A percentile compares a stretch with the other conserved stretches of the same genome.
Evolutionary conservation across 1,139 yeast species (phyloP).

Genomic region (Yamadazyma conglobata): DNA sequence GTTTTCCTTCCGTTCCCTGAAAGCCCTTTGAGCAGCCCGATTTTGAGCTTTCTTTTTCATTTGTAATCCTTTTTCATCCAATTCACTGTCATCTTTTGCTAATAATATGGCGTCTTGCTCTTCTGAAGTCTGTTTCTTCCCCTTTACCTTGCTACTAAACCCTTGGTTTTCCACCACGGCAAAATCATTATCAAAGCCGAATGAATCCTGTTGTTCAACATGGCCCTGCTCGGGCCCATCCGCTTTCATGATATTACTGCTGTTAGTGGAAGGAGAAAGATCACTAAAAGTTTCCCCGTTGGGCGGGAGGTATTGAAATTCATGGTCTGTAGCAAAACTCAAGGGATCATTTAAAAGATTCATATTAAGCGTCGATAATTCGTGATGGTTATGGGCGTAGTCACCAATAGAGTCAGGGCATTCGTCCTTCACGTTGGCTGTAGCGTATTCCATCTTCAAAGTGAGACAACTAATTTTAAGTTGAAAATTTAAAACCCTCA

Average conservation of each 20-base stretch:
- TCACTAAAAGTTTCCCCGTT: slow-evolving; percentile 15
- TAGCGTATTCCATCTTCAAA: slow-evolving; percentile 1
- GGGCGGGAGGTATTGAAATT: slow-evolving; percentile 4
- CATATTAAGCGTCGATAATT: slow-evolving; percentile 13
- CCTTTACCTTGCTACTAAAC: slow-evolving; percentile 9
- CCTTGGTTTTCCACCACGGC: too few species aligned
- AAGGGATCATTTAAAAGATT: slow-evolving; percentile 10
- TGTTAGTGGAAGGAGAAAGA: slow-evolving; percentile 17
- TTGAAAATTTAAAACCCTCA: too few species aligned
- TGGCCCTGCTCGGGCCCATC: too few species aligned
- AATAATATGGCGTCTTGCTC: slow-evolving; percentile 39
- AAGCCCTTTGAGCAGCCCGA: slow-evolving; percentile 87
- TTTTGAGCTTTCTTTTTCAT: slow-evolving; percentile 74
- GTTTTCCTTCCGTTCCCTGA: slow-evolving; percentile 79
- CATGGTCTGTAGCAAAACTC: slow-evolving; percentile 1
- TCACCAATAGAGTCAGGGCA: not conserved
- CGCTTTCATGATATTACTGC: slow-evolving; percentile 5
- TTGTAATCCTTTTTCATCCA: slow-evolving; percentile 48
- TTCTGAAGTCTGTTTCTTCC: slow-evolving; percentile 28
- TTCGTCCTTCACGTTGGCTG: not conserved
- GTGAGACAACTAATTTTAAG: too few species aligned
- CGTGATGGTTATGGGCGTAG: slow-evolving; percentile 3
- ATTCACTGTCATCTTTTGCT: slow-evolving; percentile 38
- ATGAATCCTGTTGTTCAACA: too few species aligned
- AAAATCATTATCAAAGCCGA: too few species aligned